Conservation (phyloP, 2,329 filamentous ascomycete genomes). For the Trichoderma semiorbis region DNA sequence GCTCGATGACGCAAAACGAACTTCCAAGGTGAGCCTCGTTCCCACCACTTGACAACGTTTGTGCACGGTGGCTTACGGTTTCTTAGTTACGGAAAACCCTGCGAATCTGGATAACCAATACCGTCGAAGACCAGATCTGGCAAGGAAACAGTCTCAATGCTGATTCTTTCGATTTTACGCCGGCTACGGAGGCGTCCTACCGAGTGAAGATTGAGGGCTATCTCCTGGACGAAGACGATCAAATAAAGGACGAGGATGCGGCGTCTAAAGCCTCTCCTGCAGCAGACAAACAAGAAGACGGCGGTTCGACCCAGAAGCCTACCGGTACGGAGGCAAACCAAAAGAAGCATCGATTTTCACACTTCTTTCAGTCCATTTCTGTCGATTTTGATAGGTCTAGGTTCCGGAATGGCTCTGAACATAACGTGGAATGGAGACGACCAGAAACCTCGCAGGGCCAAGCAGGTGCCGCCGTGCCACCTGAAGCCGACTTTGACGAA, state of each 20-base stretch:
- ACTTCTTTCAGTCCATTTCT: slow-evolving; percentile 78
- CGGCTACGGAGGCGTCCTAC: slow-evolving; percentile 74
- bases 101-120: slow-evolving; percentile 93
- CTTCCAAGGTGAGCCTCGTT: not conserved
- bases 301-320: slow-evolving; percentile 32
- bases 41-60: not conserved
- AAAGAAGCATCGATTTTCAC: slow-evolving; percentile 60
- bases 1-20: slow-evolving; percentile 64
- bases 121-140: slow-evolving; percentile 91
- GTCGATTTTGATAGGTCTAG: slow-evolving; percentile 68
- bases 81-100: slow-evolving; percentile 72
- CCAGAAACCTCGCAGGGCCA: slow-evolving; percentile 56
- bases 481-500: slow-evolving; percentile 79
- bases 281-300: slow-evolving; percentile 28
- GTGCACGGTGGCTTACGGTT: slow-evolving; percentile 12
- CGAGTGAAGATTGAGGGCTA: slow-evolving; percentile 89
- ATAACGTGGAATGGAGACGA: slow-evolving; percentile 81
- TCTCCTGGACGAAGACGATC: slow-evolving; percentile 67
- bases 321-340: slow-evolving; percentile 35
- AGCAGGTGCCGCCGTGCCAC: slow-evolving; percentile 39
- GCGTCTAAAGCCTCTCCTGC: slow-evolving; percentile 37
- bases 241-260: slow-evolving; percentile 30
- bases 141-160: slow-evolving; percentile 67
- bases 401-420: slow-evolving; percentile 53
- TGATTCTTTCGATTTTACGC: slow-evolving; percentile 78